Conservation (phyloP, 2,329 filamentous ascomycete genomes). For the Cladosporium sphaerospermum region DNA sequence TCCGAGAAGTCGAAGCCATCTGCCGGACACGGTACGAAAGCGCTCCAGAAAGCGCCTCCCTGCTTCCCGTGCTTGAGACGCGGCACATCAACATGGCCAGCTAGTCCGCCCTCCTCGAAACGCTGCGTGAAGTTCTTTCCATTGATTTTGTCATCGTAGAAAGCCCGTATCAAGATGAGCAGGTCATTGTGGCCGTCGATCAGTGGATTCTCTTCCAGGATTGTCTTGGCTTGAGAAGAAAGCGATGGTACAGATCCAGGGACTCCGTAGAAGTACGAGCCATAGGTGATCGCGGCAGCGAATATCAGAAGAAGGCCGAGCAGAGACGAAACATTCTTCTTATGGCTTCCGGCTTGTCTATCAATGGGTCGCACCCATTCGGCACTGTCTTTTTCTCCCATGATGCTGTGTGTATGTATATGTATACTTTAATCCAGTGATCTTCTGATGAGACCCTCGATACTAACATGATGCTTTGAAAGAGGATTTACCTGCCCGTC, state of each 20-base stretch:
- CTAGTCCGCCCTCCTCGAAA: slow-evolving; percentile 65
- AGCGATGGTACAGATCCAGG: background rate
- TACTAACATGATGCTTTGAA: background rate
- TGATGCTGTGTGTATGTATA: background rate
- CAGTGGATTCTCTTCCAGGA: slow-evolving; percentile 24
- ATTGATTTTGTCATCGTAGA: slow-evolving; percentile 74
- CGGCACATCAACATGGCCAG: slow-evolving; percentile 70
- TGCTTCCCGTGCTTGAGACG: slow-evolving; percentile 64
- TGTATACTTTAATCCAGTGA: background rate
- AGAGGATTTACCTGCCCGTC: no score
- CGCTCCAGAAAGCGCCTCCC: slow-evolving; percentile 91
- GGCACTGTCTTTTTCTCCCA: background rate
- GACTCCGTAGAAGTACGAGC: slow-evolving; percentile 6
- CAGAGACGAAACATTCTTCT: background rate
- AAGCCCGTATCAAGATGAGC: slow-evolving; percentile 61
- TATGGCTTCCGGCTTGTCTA: background rate
- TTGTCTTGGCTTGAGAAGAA: background rate
- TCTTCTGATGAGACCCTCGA: background rate
- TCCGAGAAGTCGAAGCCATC: slow-evolving; percentile 69
- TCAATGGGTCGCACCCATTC: background rate
- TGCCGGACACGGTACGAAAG: slow-evolving; percentile 69
- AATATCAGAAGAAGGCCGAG: slow-evolving; percentile 2
- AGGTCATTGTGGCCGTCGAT: slow-evolving; percentile 84
- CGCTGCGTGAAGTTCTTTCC: slow-evolving; percentile 57
- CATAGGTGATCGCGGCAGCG: background rate